Conservation (phyloP, 768 basidiomycete species). For the Kockovaella imperatae region DNA sequence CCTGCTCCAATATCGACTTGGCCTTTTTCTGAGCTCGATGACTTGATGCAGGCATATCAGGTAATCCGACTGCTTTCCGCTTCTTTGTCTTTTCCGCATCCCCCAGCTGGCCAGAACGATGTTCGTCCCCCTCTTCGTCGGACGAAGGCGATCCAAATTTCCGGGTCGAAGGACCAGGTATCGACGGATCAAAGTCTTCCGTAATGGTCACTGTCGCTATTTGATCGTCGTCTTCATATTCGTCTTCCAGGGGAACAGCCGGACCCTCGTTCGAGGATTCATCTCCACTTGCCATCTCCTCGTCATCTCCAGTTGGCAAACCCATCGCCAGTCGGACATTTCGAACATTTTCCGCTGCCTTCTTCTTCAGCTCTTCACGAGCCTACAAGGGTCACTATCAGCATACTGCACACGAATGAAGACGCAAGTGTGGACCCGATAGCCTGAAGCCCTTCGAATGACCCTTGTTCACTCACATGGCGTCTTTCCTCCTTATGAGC, state of each 20-base stretch:
- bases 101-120: too few relatives aligned
- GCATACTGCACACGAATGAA: neutral
- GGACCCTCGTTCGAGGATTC: constrained; percentile 46
- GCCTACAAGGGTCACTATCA: constrained; percentile 50
- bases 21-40: constrained; percentile 30
- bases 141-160: too few relatives aligned
- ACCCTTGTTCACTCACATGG: constrained; percentile 53
- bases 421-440: neutral
- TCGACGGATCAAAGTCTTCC: constrained; percentile 76
- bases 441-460: neutral
- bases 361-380: constrained; percentile 67
- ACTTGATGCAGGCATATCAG: constrained; percentile 36
- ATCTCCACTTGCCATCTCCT: constrained; percentile 32
- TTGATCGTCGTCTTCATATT: constrained; percentile 75
- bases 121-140: too few relatives aligned
- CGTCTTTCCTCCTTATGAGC: constrained; percentile 65
- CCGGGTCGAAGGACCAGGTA: constrained; percentile 9
- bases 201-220: constrained; percentile 84
- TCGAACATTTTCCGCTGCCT: constrained; percentile 67
- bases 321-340: constrained; percentile 61
- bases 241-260: constrained; percentile 44
- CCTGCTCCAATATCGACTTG: neutral
- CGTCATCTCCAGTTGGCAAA: too few relatives aligned
- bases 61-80: constrained; percentile 9
- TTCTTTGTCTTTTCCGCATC: constrained; percentile 18